Percentiles rank a stretch among this genome's conserved stretches.
Conservation (phyloP, 768 basidiomycete genomes). For the Steccherinum ochraceum region DNA sequence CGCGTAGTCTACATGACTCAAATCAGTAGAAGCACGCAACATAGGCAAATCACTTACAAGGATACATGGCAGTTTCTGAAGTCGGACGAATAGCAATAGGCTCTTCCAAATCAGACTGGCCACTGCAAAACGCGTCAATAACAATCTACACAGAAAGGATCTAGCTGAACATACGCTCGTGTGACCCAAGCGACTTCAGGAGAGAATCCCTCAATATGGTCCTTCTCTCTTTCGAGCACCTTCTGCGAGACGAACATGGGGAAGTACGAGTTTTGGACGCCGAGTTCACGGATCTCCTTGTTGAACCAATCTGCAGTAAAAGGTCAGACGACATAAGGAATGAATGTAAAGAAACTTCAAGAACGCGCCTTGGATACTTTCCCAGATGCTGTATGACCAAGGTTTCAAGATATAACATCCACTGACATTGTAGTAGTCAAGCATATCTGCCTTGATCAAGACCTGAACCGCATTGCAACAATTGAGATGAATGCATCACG, state of each 20-base stretch:
- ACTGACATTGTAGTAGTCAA: conserved; percentile 98
- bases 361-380: conserved; percentile 78
- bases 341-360: conserved; percentile 4
- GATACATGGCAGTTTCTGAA: conserved; percentile 99
- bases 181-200: conserved; percentile 99
- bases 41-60: conserved; percentile 50
- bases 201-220: conserved; percentile 98
- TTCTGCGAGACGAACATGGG: conserved; percentile 96
- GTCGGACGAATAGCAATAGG: conserved; percentile 98
- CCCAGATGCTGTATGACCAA: conserved; percentile 97
- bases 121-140: conserved; percentile 38
- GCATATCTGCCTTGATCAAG: conserved; percentile 96
- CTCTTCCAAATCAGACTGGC: conserved; percentile 90
- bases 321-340: neutral
- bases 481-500: neutral
- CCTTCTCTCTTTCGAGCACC: conserved; percentile 93
- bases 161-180: conserved; percentile 58
- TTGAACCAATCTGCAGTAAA: conserved; percentile 83
- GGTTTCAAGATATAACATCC: conserved; percentile 99
- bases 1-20: conserved; percentile 66
- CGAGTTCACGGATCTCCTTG: conserved; percentile 83
- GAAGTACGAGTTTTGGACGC: conserved; percentile 97
- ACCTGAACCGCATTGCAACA: conserved; percentile 44
- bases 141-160: neutral
- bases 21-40: conserved; percentile 2